Evolutionary conservation across 805 yeast genomes (phyloP).

Genomic region (Myxozyma lipomycoides): DNA sequence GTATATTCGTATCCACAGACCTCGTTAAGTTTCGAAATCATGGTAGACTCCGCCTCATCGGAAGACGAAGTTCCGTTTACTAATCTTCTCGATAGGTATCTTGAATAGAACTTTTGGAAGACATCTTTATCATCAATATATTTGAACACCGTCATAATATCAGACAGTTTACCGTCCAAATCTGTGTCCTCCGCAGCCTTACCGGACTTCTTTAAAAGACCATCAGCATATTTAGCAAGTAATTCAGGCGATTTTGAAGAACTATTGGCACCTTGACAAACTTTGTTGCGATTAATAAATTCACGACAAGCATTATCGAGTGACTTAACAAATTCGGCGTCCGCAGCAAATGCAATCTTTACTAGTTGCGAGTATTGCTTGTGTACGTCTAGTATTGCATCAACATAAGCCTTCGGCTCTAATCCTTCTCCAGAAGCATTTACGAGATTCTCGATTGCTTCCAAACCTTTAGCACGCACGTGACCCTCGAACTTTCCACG

Average conservation of each 20-base stretch:
- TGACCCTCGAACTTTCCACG: conserved; percentile 68
- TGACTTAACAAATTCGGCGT: conserved; percentile 76
- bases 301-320: conserved; percentile 83
- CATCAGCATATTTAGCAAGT: conserved; percentile 84
- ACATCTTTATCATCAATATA: conserved; percentile 92
- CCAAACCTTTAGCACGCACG: conserved; percentile 61
- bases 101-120: conserved; percentile 87
- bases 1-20: conserved; percentile 92
- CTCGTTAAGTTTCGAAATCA: conserved; percentile 80
- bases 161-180: conserved; percentile 66
- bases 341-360: conserved; percentile 60
- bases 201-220: conserved; percentile 68
- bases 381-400: conserved; percentile 68
- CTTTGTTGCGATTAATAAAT: conserved; percentile 75
- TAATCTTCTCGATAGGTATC: conserved; percentile 81
- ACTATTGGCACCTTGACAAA: conserved; percentile 46
- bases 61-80: conserved; percentile 82
- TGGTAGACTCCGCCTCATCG: conserved; percentile 76
- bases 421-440: conserved; percentile 39
- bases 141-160: conserved; percentile 79
- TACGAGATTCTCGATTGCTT: conserved; percentile 56
- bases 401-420: conserved; percentile 77
- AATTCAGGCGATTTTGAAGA: conserved; percentile 85
- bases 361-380: conserved; percentile 63
- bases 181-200: conserved; percentile 62